Conservation (phyloP, 2,329 filamentous ascomycete genomes). For the Thermothelomyces thermophilus region DNA sequence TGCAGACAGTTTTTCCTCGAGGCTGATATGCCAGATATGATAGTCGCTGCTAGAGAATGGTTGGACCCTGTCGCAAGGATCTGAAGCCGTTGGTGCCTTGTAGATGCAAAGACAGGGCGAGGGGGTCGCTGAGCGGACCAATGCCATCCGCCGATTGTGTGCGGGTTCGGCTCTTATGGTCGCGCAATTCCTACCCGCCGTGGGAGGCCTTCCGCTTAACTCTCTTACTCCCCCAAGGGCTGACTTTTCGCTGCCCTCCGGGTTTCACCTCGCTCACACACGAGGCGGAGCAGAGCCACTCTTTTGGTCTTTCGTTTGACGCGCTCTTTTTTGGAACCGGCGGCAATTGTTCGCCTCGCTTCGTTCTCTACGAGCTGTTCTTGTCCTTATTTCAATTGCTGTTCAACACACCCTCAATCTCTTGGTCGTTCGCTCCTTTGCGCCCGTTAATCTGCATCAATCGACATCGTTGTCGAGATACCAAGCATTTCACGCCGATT, state of each 20-base stretch:
- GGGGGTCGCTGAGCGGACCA: conserved; percentile 6
- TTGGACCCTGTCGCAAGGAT: conserved; percentile 11
- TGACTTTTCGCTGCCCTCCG: conserved; percentile 9
- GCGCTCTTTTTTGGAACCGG: not conserved
- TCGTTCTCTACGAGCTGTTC: not conserved
- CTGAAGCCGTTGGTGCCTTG: conserved; percentile 7
- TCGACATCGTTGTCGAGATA: not conserved
- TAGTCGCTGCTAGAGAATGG: not conserved
- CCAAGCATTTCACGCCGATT: not conserved
- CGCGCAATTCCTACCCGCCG: too few relatives aligned
- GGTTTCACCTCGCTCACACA: conserved; percentile 15
- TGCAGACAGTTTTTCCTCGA: too few relatives aligned
- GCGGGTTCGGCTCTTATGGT: conserved; percentile 1
- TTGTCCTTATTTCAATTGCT: not conserved
- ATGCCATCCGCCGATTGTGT: conserved; percentile 2
- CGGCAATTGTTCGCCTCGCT: conserved; percentile 1
- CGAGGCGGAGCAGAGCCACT: conserved; percentile 17
- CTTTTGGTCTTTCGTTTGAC: conserved; percentile 7
- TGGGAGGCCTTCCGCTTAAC: not conserved
- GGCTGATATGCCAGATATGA: not conserved
- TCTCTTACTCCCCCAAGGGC: conserved; percentile 1
- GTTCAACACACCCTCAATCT: not conserved
- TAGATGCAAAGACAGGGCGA: conserved; percentile 5
- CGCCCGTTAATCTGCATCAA: not conserved
- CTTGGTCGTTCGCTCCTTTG: conserved; percentile 4